phyloP scores from a whole-genome alignment of 2,329 filamentous ascomycete genomes.

The Leptographium wingfieldii region DNA sequence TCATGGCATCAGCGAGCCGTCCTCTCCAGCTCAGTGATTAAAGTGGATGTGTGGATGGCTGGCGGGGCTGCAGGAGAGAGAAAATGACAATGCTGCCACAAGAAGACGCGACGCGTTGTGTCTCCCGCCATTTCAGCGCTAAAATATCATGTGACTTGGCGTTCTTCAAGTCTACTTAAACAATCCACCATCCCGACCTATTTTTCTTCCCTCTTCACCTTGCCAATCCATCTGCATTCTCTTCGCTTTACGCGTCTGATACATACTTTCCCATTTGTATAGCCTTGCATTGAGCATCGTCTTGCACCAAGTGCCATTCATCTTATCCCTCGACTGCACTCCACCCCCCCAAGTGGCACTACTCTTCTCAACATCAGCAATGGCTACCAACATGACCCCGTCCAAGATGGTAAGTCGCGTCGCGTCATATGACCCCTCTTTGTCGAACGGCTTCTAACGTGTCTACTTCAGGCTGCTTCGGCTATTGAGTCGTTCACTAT shows the following conservation, averaged over 20 bases:
- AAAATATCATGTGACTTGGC: conserved; percentile 12
- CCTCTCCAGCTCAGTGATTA: background rate
- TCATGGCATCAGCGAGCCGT: background rate
- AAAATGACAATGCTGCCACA: background rate
- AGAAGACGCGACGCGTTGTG: conserved; percentile 11
- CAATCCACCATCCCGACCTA: conserved; percentile 6
- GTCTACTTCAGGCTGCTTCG: conserved; percentile 58
- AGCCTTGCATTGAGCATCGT: background rate
- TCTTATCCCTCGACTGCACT: background rate
- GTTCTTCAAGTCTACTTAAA: conserved; percentile 13
- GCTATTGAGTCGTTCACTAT: conserved; percentile 84
- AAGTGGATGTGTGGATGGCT: background rate
- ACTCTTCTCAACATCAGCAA: conserved; percentile 28
- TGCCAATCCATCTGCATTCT: background rate
- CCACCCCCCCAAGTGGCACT: background rate
- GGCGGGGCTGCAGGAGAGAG: background rate
- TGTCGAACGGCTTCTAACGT: conserved; percentile 18
- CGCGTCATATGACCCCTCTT: conserved; percentile 10
- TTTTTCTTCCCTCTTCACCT: conserved; percentile 5
- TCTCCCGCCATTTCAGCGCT: conserved; percentile 7
- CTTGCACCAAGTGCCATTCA: background rate
- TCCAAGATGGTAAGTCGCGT: conserved; percentile 20
- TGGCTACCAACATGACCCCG: conserved; percentile 46
- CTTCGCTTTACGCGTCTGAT: conserved; percentile 5
- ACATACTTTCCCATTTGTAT: background rate